phyloP scores from a whole-genome alignment of 805 yeast genomes.

The Scheffersomyces amazonensis region DNA sequence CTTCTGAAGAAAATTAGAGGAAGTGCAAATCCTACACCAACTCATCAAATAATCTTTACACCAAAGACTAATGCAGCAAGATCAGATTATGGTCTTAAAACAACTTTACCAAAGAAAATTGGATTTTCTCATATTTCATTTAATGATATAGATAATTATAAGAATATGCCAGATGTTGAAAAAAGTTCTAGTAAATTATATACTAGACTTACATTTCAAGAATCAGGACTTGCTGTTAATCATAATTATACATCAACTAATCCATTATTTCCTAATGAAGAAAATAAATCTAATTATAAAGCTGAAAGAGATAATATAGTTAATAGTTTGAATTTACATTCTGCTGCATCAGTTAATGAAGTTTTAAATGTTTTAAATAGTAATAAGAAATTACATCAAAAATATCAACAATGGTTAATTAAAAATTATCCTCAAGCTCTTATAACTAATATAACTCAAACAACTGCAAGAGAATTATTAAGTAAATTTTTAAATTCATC shows the following conservation, averaged over 20 bases:
- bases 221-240: conserved; percentile 53
- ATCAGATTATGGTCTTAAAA: conserved; percentile 76
- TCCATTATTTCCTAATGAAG: conserved; percentile 40
- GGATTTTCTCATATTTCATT: conserved; percentile 58
- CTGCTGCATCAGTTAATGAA: conserved; percentile 22
- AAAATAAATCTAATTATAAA: conserved; percentile 17
- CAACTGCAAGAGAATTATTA: conserved; percentile 23
- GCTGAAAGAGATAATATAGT: conserved; percentile 24
- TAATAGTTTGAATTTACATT: conserved; percentile 29
- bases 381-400: conserved; percentile 46
- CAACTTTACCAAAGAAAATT: conserved; percentile 61
- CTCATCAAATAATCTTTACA: conserved; percentile 72
- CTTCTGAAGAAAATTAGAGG: conserved; percentile 29
- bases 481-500: conserved; percentile 28
- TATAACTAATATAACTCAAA: conserved; percentile 17
- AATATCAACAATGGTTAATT: conserved; percentile 56
- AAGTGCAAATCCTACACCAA: conserved; percentile 41
- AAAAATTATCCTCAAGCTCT: conserved; percentile 43
- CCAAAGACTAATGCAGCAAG: conserved; percentile 60
- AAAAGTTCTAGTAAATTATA: conserved; percentile 56
- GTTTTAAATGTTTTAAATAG: conserved; percentile 32
- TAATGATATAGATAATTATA: conserved; percentile 65
- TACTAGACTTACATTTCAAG: conserved; percentile 66
- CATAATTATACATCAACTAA: conserved; percentile 27
- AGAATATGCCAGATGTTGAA: conserved; percentile 70